Conservation (phyloP, 768 basidiomycete species). For the Ephemerocybe angulata region DNA sequence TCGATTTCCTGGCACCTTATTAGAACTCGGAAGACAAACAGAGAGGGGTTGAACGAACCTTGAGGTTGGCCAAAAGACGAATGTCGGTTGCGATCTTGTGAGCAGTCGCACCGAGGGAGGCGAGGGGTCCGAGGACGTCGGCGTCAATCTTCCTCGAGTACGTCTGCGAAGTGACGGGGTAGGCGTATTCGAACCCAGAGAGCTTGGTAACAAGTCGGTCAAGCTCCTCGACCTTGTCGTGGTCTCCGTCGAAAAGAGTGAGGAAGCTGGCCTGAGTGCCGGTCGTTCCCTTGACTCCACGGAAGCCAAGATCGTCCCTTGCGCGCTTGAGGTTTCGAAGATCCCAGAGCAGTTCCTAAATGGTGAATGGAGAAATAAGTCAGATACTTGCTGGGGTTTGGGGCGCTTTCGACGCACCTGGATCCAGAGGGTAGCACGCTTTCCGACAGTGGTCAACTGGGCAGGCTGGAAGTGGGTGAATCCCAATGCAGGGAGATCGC, state of each 20-base stretch:
- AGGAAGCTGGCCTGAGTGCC: constrained; percentile 97
- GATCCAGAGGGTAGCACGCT: constrained; percentile 94
- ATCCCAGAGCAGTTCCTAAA: constrained; percentile 92
- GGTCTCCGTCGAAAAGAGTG: constrained; percentile 90
- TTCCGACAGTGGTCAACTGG: constrained; percentile 96
- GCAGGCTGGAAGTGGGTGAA: constrained; percentile 99
- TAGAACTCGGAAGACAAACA: background rate
- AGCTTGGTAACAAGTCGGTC: constrained; percentile 88
- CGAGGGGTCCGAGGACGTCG: constrained; percentile 86
- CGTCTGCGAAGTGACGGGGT: constrained; percentile 97
- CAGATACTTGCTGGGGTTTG: background rate
- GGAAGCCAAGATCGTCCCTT: constrained; percentile 89
- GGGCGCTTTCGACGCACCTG: constrained; percentile 50
- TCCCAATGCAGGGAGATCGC: constrained; percentile 87
- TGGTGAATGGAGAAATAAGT: background rate
- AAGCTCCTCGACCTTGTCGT: constrained; percentile 89
- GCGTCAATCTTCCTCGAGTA: constrained; percentile 97
- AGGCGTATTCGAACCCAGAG: constrained; percentile 89
- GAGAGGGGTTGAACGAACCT: constrained; percentile 39
- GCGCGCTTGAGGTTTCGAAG: constrained; percentile 88
- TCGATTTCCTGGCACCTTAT: constrained; percentile 76
- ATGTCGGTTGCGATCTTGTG: constrained; percentile 98
- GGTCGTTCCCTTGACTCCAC: constrained; percentile 99
- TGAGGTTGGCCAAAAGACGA: constrained; percentile 88
- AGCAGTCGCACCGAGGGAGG: constrained; percentile 89